Evolutionary conservation across 2,329 filamentous ascomycete genomes (phyloP), one percentile per base, ranked within the genome.

Genomic region (Diaporthe citrichinensis): DNA sequence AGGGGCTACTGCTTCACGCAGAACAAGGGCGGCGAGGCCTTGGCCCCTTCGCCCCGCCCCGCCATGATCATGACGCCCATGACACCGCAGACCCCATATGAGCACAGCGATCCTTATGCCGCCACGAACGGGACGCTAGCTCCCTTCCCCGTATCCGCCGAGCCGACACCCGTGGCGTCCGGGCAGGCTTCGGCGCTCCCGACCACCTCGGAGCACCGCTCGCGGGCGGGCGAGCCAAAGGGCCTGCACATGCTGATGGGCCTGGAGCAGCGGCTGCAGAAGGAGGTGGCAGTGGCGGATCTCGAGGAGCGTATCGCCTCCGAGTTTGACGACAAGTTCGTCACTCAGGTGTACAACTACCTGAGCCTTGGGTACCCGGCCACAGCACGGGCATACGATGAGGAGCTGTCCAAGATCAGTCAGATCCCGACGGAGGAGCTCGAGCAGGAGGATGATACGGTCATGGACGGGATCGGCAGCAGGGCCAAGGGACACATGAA

Each of bases 331-430:
- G 95, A 98, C 82, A 88, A 88, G 4, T 98, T 98, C 82, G 92
- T 98, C 74, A 98, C 96, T 0, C 96, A 98, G 84, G 96, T 98
- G 10, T 98, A 97, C 88, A 98, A 98, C 84, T 98, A 98, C 84
- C 89, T 98, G 23, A 98, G 95, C 0, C 89, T 98, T 7, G 96
- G 96, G 7, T 98, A 98, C 83, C 96, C 96, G 4, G 93, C 94
- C 46, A 92, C 95, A 80, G 96, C 96, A 15, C 91, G 93, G 31
- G 90, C 91, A 51, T 98, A 94, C 81, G 96, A 98, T 81, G 90
- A 92, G 15, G 96, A 98, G 86, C 88, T 98, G 28, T 91, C 92
- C 79, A 95, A 94, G 82, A 97, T 98, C 74, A 94, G 93, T 44
- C 88, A 90, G 14, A 92, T 98, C 9, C 82, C 90, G 0, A 81